Evolutionary conservation across 768 basidiomycete genomes (phyloP), one percentile per base, ranked within the genome.

Genomic region (Calocybe indica): DNA sequence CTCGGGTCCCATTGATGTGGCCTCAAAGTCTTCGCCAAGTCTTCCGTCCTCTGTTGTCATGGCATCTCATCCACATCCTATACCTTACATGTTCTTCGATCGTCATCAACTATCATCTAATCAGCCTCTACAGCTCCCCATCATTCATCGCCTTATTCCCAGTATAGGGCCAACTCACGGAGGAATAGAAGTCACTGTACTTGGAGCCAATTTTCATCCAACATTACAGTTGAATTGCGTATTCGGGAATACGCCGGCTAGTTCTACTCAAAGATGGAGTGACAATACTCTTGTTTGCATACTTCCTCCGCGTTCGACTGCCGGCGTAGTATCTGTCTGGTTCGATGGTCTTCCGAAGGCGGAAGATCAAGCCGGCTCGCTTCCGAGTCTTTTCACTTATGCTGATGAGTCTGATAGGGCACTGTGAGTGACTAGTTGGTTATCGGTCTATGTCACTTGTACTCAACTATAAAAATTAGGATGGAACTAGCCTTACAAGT

Each of bases 401-500:
- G 80, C 83, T 13, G 92, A 95, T 56, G 88, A 92, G 51, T 85
- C 89, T 22, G 94, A 97, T 59, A 72, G 91, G 45, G 86, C 88
- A 6, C 66, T 97, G 87, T 92, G 59, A 67, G 89, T 79, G 11
- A 22, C 22, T 43, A 45, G 39, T 48, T 37, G 1, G 54, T 45
- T 54, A 47, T 55, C 4, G 49, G 10, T 32, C 28, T 44, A 45
- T 45, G 14, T 15, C 40, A 39, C 38, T 35, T 52, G 22, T 22
- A 36, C 47, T 47, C 13, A 47, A 46, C 52, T 59, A 36, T 56
- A 22, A 22, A 22, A 22, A 22, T 22, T 4, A 94, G 91, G 54
- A 94, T 97, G 91, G 94, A 95, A 63, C 79, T 96, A 46, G 93
- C 93, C 44, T 73, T 97, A 3, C 92, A 95, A 60, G 92, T 95